Base-by-base conservation (phyloP, 768 basidiomycete genomes). In the Tricholoma sp. region DNA sequence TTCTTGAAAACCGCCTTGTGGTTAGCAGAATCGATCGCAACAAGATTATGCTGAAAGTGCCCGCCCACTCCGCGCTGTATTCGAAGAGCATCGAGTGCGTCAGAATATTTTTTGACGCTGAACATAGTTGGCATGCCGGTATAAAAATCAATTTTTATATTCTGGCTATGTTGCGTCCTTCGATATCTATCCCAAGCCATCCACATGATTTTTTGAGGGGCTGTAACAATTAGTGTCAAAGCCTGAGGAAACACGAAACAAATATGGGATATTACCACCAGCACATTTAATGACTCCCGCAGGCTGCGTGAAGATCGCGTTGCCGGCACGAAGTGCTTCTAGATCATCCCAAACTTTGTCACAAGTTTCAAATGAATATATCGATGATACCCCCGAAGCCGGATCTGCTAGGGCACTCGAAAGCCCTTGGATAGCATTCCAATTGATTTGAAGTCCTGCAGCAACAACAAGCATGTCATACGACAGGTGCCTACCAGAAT, bases 81-180 rank as follows among this genome's bases (percentile, higher is more conserved):
- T 45, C 96, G 84, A 55, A 98, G 76, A 18, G 77, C 74, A 47
- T 97, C 79, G 47, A 98, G 78, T 4, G 88, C 91, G 60, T 95
- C 89, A 3, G 91, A 88, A 73, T 98, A 99, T 71, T 98, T 95
- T 67, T 94, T 94, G 55, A 97, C 95, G 63, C 85, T 83, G 74
- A 99, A 98, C 95, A 99, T 98, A 45, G 88, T 81, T 16, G 94
- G 93, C 89, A 87, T 89, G 59, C 93, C 94, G 29, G 88, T 91
- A 70, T 88, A 88, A 69, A 96, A 96, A 57, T 91, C 83, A 59
- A 89, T 67, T 52, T 83, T 76, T 63, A 89, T 79, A 50, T 81
- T 76, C 50, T 79, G 76, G 14, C 74, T 68, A 18, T 88, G 80
- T 2, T 78, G 77, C 9, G 88, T 88, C 66, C 71, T 77, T 56